Evolutionary conservation across 306 rosid species (phyloP).

Genomic region (Malus domestica): DNA sequence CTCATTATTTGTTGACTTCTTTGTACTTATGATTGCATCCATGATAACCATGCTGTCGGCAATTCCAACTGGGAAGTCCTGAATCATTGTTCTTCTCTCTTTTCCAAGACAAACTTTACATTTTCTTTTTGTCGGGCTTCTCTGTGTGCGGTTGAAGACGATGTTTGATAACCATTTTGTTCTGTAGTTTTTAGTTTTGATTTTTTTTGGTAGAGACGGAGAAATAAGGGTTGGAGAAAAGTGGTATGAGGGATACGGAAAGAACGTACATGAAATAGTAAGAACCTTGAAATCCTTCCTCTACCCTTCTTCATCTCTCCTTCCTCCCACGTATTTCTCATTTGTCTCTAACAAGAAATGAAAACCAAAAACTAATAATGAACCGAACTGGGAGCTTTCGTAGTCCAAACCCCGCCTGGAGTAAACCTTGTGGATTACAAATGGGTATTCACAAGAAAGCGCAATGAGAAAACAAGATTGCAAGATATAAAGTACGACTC

Average conservation of each 20-base stretch:
- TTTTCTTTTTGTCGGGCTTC: no score
- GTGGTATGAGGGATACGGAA: neutral
- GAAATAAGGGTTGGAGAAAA: neutral
- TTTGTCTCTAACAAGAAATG: neutral
- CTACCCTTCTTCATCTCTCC: neutral
- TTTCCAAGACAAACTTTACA: no score
- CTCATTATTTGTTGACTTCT: slow-evolving; percentile 61
- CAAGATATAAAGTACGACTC: no score
- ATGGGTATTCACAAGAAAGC: no score
- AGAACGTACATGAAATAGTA: neutral
- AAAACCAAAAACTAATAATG: no score
- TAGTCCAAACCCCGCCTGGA: no score
- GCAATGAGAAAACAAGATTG: no score
- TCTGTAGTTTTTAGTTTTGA: no score
- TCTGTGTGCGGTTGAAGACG: neutral
- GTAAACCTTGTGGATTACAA: rapidly evolving
- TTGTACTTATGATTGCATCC: slow-evolving; percentile 47
- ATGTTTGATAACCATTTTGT: neutral
- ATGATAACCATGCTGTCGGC: slow-evolving; percentile 45
- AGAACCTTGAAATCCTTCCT: neutral
- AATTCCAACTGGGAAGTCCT: slow-evolving; percentile 14
- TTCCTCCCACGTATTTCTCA: neutral
- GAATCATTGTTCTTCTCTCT: no score
- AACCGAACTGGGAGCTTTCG: no score
- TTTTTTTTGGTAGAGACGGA: neutral